Evolutionary conservation across 1,284 basidiomycete species (phyloP).

Genomic region (Ustilago bromivora): DNA sequence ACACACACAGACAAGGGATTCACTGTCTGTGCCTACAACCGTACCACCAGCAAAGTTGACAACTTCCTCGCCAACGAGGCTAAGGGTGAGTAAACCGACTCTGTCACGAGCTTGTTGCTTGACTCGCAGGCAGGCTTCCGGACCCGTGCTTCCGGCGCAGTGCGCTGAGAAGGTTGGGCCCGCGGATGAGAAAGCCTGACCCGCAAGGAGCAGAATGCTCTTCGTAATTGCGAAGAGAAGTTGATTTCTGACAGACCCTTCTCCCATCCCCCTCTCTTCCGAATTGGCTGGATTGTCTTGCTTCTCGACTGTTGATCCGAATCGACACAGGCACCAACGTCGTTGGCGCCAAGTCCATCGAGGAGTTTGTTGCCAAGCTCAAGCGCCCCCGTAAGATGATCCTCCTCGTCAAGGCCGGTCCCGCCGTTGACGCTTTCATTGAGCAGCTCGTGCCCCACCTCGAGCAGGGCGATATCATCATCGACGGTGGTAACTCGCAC

Average conservation of each 20-base stretch:
- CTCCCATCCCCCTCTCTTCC: not conserved
- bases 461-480: constrained; percentile 88
- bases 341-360: constrained; percentile 90
- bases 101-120: not conserved
- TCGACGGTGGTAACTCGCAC: constrained; percentile 99
- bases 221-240: not conserved
- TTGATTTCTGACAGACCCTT: constrained; percentile 15
- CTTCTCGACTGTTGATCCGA: not conserved
- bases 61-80: constrained; percentile 95
- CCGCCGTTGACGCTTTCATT: constrained; percentile 76
- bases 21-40: constrained; percentile 96
- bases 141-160: not conserved
- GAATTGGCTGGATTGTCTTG: not conserved
- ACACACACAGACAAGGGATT: constrained; percentile 86
- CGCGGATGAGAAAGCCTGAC: not conserved
- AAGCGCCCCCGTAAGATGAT: constrained; percentile 82
- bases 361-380: constrained; percentile 80
- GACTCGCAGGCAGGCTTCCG: not conserved
- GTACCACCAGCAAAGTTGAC: constrained; percentile 96
- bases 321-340: constrained; percentile 81
- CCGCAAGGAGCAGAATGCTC: not conserved
- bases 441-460: constrained; percentile 74
- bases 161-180: not conserved
- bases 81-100: constrained; percentile 78
- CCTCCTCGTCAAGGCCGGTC: constrained; percentile 84